phyloP scores from a whole-genome alignment of 164 flowering plant genomes.

The Macadamia tetraphylla region DNA sequence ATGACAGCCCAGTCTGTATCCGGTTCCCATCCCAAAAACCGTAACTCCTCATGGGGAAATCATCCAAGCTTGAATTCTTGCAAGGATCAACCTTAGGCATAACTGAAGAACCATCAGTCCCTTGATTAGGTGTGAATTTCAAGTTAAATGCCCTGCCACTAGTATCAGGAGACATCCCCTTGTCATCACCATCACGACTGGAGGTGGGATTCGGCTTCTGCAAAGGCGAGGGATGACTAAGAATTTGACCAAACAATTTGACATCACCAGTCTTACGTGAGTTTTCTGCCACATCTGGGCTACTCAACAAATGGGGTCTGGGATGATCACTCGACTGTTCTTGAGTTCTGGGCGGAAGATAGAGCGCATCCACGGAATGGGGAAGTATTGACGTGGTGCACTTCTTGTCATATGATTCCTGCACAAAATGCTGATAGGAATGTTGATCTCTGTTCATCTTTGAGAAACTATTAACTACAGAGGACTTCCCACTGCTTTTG shows the following conservation, averaged over 20 bases:
- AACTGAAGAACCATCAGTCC: conserved; percentile 22
- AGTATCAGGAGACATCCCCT: conserved; percentile 11
- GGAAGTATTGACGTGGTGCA: conserved; percentile 31
- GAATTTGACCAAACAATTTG: conserved; percentile 79
- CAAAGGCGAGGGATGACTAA: conserved; percentile 36
- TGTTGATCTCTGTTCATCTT: conserved; percentile 19
- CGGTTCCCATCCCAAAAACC: conserved; percentile 78
- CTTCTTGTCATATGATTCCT: conserved; percentile 33
- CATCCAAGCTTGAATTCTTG: conserved; percentile 34
- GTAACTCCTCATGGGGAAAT: conserved; percentile 42
- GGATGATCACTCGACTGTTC: conserved; percentile 22
- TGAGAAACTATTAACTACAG: conserved; percentile 18
- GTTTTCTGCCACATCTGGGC: conserved; percentile 40
- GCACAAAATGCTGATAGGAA: conserved; percentile 13
- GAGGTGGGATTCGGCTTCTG: conserved; percentile 24
- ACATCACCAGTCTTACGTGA: conserved; percentile 52
- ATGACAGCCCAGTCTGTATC: conserved; percentile 47
- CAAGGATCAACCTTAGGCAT: conserved; percentile 29
- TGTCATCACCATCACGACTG: conserved; percentile 20
- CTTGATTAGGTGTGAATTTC: conserved; percentile 24
- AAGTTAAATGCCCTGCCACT: conserved; percentile 25
- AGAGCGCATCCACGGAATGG: conserved; percentile 24
- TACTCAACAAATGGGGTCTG: conserved; percentile 27
- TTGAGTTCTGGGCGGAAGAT: conserved; percentile 17
- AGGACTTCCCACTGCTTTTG: conserved; percentile 14